Percentiles rank a stretch among this genome's conserved stretches.
phyloP scores from a whole-genome alignment of 768 basidiomycete genomes.

The Glaciozyma antarctica region DNA sequence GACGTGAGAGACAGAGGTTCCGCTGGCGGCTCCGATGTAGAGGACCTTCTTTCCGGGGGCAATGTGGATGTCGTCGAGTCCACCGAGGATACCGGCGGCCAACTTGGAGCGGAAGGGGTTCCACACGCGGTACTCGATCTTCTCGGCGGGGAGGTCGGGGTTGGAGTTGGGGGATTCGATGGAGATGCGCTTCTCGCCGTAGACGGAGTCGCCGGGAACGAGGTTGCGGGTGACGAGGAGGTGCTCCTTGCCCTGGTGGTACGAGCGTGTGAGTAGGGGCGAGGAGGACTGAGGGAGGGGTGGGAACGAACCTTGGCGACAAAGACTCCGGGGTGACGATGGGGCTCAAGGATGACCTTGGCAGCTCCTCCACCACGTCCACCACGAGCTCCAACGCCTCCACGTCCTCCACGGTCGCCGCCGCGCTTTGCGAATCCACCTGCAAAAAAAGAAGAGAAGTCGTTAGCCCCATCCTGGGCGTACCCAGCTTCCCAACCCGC shows the following conservation, averaged over 20 bases:
- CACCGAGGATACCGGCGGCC: conserved; percentile 91
- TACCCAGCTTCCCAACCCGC: neutral
- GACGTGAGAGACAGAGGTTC: conserved; percentile 96
- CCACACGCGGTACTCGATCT: conserved; percentile 97
- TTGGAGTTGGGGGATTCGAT: conserved; percentile 52
- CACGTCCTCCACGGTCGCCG: conserved; percentile 35
- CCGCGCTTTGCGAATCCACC: conserved; percentile 1
- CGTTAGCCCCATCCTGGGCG: neutral
- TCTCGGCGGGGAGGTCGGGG: conserved; percentile 48
- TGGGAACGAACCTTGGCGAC: conserved; percentile 51
- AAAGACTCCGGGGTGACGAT: conserved; percentile 88
- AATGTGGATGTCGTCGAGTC: conserved; percentile 87
- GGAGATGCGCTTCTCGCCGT: conserved; percentile 94
- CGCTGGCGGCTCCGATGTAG: conserved; percentile 94
- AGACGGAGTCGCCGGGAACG: conserved; percentile 93
- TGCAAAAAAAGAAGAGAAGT: neutral
- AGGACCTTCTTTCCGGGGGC: conserved; percentile 89
- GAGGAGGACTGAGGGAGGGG: neutral
- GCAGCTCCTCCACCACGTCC: conserved; percentile 61
- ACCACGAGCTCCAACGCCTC: conserved; percentile 50
- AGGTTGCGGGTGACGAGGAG: conserved; percentile 96
- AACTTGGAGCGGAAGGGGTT: conserved; percentile 97
- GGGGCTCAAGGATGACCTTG: conserved; percentile 86
- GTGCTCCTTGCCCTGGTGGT: conserved; percentile 71
- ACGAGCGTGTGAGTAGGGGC: neutral